Base-by-base conservation (phyloP, 2,329 filamentous ascomycete species). In the Colletotrichum coccodes region DNA sequence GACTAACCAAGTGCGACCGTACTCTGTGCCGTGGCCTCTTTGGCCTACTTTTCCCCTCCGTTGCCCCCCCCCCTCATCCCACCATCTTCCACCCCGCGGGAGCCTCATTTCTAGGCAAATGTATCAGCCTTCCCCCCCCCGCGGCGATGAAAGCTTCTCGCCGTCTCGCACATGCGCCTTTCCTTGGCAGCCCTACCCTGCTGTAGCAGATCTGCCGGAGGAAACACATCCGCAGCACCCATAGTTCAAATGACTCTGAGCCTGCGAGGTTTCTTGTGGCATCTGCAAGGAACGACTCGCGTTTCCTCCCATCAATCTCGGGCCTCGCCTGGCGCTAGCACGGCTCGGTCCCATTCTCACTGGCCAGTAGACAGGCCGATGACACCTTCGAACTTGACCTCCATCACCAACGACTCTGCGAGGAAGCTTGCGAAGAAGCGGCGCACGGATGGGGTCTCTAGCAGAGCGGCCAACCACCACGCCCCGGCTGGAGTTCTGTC, bases 141-240 rank as follows among this genome's bases (percentile, higher is more conserved):
- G 46, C 47, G 38, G 38, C 21, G 21, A 26, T 49, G 53, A 11
- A 68, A 68, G 65, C 40, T 68, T 65, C 32, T 59, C 42, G n/a
- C 28, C 32, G 49, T 47, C 53, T 65, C 47, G 28, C 49, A 42
- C 40, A 49, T 36, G 47, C n/a, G 4, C 32, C 28, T 8, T 38
- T 30, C 26, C 65, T 68, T 65, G 65, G 65, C 65, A 60, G 54
- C 60, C 47, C 23, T 65, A 47, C 53, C 47, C 26, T 60, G 61
- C 46, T 59, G 61, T 68, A 60, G 49, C 61, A 65, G 61, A 65
- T 64, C 47, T 42, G 61, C 61, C 42, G 65, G 49, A 64, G 65
- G 64, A 47, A 47, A 44, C 61, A 50, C 52, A 21, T 54, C 54
- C 65, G 65, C 47, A 64, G 38, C 60, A 59, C 36, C 26, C 23